phyloP scores from a whole-genome alignment of 306 rosid genomes.

The Prunus mira region DNA sequence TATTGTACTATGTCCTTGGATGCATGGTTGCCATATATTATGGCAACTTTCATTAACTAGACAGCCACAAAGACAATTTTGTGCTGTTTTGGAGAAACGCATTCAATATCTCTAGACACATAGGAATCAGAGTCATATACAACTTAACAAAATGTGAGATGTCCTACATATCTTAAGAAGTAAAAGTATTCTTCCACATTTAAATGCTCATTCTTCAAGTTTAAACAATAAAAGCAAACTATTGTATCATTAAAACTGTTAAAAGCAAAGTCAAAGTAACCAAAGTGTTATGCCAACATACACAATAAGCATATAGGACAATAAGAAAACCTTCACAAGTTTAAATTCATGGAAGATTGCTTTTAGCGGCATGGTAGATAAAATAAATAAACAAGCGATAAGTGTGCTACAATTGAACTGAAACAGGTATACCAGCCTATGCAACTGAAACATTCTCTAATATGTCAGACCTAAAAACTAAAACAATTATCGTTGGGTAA shows the following conservation, averaged over 20 bases:
- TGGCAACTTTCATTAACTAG: too few relatives aligned
- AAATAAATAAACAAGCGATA: background rate
- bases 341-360: background rate
- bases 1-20: background rate
- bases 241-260: background rate
- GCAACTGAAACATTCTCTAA: background rate
- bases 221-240: too few relatives aligned
- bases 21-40: background rate
- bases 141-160: background rate
- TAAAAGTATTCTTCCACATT: background rate
- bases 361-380: background rate
- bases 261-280: background rate
- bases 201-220: background rate
- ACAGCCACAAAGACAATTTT: too few relatives aligned
- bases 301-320: too few relatives aligned
- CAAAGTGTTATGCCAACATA: background rate
- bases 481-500: background rate
- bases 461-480: background rate
- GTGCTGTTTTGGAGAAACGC: too few relatives aligned
- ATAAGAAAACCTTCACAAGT: too few relatives aligned
- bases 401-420: background rate
- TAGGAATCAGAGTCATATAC: background rate
- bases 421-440: background rate
- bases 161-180: background rate
- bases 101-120: too few relatives aligned